phyloP scores from a whole-genome alignment of 441 rosid genomes.

The Arabidopsis hybrid region DNA sequence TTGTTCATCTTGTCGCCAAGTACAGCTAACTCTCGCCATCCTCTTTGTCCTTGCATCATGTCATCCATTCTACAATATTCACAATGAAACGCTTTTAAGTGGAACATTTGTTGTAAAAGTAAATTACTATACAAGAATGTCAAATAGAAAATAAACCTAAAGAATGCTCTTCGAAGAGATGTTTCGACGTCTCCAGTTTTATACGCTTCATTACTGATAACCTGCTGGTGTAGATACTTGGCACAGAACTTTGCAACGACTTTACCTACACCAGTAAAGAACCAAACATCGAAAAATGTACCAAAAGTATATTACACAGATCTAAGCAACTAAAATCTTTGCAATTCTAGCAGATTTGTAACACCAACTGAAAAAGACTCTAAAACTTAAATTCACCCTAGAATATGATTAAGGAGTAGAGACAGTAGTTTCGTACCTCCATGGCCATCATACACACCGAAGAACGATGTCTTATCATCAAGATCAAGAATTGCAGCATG shows the following conservation, averaged over 20 bases:
- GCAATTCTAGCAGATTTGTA: not conserved
- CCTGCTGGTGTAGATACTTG: constrained; percentile 88
- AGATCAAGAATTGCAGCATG: constrained; percentile 87
- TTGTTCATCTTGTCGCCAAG: constrained; percentile 89
- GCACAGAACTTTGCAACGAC: constrained; percentile 94
- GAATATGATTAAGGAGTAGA: not conserved
- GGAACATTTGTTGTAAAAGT: not conserved
- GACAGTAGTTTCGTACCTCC: constrained; percentile 67
- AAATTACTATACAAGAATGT: not conserved
- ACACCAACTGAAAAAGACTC: not conserved
- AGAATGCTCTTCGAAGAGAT: constrained; percentile 73
- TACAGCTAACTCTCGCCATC: constrained; percentile 91
- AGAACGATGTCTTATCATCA: constrained; percentile 82
- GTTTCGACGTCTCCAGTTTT: constrained; percentile 75
- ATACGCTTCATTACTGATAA: constrained; percentile 72
- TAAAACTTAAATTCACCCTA: not conserved
- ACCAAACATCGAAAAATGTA: not conserved
- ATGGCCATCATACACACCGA: constrained; percentile 98
- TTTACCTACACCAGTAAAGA: constrained; percentile 61
- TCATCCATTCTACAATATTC: constrained; percentile 80
- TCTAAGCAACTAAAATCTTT: not conserved
- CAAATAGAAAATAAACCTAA: constrained; percentile 57
- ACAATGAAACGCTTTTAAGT: not conserved
- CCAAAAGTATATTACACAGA: not conserved
- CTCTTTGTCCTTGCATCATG: constrained; percentile 98